A percentile compares a stretch with the other conserved stretches of the same genome.
phyloP scores from a whole-genome alignment of 1,139 yeast species.

The Dujonia santamariae region DNA sequence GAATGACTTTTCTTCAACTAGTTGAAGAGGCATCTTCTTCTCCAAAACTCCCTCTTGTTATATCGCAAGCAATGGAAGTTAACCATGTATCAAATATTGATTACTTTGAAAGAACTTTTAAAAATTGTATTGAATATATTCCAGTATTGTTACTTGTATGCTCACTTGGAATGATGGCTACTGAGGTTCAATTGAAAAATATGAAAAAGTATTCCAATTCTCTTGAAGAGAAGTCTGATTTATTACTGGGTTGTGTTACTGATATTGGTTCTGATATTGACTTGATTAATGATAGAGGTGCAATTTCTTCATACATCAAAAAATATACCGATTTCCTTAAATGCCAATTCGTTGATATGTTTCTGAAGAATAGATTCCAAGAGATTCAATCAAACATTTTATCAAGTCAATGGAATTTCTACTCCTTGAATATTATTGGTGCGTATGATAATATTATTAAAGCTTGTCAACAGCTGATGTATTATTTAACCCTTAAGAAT shows the following conservation, averaged over 20 bases:
- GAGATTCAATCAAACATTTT: conserved; percentile 30
- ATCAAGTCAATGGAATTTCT: conserved; percentile 33
- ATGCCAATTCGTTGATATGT: conserved; percentile 22
- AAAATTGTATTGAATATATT: conserved; percentile 21
- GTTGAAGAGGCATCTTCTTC: conserved; percentile 12
- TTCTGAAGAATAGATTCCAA: conserved; percentile 18
- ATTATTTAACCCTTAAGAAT: conserved; percentile 16
- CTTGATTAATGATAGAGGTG: conserved; percentile 16
- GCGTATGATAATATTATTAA: conserved; percentile 32
- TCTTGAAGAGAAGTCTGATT: conserved; percentile 25
- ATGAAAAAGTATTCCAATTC: conserved; percentile 27
- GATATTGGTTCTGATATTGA: too few species aligned
- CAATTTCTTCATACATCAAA: conserved; percentile 23
- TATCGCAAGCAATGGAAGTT: not conserved
- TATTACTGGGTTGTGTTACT: conserved; percentile 14
- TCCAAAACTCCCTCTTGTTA: not conserved
- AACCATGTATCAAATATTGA: conserved; percentile 17
- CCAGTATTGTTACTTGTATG: conserved; percentile 31
- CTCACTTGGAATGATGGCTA: conserved; percentile 32
- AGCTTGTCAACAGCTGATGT: conserved; percentile 37
- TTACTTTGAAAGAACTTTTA: conserved; percentile 20
- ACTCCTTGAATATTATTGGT: conserved; percentile 33
- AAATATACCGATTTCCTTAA: conserved; percentile 22
- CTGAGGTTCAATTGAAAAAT: conserved; percentile 34
- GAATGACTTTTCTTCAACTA: conserved; percentile 20